Base-by-base conservation (phyloP, 1,139 yeast species). In the Candida sojae region DNA sequence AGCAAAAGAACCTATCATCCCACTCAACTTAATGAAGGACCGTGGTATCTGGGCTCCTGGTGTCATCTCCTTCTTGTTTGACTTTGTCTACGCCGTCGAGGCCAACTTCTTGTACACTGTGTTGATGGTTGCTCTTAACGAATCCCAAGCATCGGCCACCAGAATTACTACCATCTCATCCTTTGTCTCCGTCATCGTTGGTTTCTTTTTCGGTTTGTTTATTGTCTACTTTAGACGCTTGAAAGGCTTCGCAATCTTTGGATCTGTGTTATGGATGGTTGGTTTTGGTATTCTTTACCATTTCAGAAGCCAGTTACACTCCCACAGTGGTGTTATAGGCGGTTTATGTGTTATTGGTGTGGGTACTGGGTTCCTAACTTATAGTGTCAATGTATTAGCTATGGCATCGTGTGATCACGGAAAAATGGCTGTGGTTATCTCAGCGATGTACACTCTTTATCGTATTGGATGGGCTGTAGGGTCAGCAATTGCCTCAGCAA, bases 381-480 rank as follows among this genome's bases (percentile, higher is more conserved):
- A 70, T 53, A 67, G 73, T 29, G 59, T 68, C 43, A 64, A 59
- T 47, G 71, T 70, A 30, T 59, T 68, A 17, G 62, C 68, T 52
- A 71, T 68, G 57, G 53, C 68, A n/a, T 61, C 68, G 52, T 66
- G 67, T 35, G 60, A 56, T 47, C 77, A 71, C 54, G 75, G 70
- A 54, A 63, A 68, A 55, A 67, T 71, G 71, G 74, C 76, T 1
- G 64, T 66, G 47, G 61, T 69, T 30, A 63, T 67, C 34, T 64
- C 73, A 4, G 59, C 68, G 41, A 62, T 67, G 45, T 67, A 66
- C 49, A 64, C 73, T 5, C 55, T 63, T 23, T 71, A 68, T 58
- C 60, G 73, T 54, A 59, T 71, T 45, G 77, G 76, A 39, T 59
- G 63, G 35, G 73, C 75, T 8, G 60, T 67, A 43, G 75, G 74